These are phyloP conservation scores for Priceomyces castillae DNA, from an alignment of 805 yeast species.

Conservation along the genomic window DNA sequence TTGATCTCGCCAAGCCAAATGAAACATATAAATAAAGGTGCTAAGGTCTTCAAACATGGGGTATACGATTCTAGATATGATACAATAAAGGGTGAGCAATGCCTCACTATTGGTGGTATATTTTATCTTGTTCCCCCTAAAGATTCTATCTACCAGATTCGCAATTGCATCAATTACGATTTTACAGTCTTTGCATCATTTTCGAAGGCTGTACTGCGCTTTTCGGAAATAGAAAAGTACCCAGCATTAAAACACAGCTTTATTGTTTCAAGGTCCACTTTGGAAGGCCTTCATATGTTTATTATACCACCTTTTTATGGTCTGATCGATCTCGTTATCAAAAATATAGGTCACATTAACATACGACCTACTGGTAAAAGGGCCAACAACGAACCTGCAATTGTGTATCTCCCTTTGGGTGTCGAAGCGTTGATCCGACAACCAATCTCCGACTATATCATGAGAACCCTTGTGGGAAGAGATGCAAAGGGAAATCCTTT, in stretches of 20 bases:
- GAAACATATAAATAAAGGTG: constrained; percentile 29
- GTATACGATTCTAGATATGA: constrained; percentile 27
- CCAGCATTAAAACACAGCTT: constrained; percentile 17
- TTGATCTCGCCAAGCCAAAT: constrained; percentile 21
- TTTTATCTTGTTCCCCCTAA: constrained; percentile 56
- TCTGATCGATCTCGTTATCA: constrained; percentile 59
- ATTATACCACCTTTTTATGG: constrained; percentile 73
- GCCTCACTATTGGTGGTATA: constrained; percentile 59
- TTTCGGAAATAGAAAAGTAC: constrained; percentile 11
- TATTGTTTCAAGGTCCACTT: constrained; percentile 21
- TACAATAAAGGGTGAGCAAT: constrained; percentile 43
- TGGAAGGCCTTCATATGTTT: constrained; percentile 33
- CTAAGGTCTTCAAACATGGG: constrained; percentile 27
- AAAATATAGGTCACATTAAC: constrained; percentile 61
- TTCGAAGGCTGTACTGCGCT: constrained; percentile 25
- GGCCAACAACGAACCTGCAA: constrained; percentile 24
- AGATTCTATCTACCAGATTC: constrained; percentile 46
- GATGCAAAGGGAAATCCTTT: constrained; percentile 24
- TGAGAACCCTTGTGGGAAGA: constrained; percentile 33
- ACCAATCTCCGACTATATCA: constrained; percentile 44
- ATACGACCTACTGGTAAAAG: constrained; percentile 56
- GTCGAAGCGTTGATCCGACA: constrained; percentile 53
- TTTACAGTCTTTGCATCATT: constrained; percentile 32
- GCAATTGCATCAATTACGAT: constrained; percentile 43
- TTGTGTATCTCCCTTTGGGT: constrained; percentile 54